Conservation (phyloP, 441 rosid genomes). For the Cnidoscolus chayamansa region DNA sequence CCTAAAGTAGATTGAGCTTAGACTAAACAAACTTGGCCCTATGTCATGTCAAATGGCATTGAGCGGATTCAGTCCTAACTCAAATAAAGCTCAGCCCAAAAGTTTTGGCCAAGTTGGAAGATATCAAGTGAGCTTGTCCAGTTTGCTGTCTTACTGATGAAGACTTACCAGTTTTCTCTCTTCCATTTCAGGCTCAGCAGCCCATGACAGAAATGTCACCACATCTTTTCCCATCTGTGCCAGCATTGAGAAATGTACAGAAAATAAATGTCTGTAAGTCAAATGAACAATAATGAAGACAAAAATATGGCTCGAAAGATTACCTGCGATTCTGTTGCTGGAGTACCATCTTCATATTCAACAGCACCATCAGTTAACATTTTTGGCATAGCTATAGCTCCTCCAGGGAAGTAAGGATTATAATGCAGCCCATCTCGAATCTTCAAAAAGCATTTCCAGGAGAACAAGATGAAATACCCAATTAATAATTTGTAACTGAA, state of each 20-base stretch:
- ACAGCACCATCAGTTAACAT: constrained; percentile 96
- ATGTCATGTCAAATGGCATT: too few species aligned
- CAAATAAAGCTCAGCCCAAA: too few species aligned
- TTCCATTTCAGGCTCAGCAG: constrained; percentile 99
- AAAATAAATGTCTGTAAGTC: neutral
- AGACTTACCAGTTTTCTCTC: constrained; percentile 84
- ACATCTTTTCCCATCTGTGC: constrained; percentile 99
- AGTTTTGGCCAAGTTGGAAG: too few species aligned
- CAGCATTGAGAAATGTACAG: constrained; percentile 1
- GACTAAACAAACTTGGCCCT: too few species aligned
- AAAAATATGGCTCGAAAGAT: constrained; percentile 14
- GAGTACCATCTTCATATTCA: constrained; percentile 95
- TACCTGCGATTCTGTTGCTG: constrained; percentile 99
- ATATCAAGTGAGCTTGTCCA: neutral
- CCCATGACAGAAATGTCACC: constrained; percentile 91
- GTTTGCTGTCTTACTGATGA: neutral
- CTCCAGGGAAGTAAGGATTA: constrained; percentile 98
- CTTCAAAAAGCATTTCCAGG: constrained; percentile 32
- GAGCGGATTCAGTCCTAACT: too few species aligned
- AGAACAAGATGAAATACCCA: neutral
- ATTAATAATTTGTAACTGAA: neutral
- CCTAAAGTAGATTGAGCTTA: too few species aligned
- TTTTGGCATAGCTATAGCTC: constrained; percentile 99
- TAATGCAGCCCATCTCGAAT: constrained; percentile 96
- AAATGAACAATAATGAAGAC: neutral